Evolutionary conservation across 1,139 yeast genomes (phyloP).

Genomic region (Wickerhamomyces sp.): DNA sequence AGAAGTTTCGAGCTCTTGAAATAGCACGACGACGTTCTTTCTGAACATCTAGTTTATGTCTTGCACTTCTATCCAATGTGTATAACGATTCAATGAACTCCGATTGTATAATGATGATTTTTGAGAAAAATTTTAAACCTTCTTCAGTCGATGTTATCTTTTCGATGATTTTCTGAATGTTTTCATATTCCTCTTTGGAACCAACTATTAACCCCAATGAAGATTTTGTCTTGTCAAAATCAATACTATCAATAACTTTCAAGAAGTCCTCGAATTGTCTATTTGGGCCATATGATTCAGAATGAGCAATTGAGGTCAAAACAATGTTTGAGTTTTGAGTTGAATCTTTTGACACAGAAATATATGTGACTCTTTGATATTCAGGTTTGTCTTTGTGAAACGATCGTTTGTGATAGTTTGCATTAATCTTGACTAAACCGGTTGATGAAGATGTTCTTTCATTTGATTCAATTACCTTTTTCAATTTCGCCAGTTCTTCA

Average conservation of each 20-base stretch:
- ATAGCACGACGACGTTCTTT: slow-evolving; percentile 27
- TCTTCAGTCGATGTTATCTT: background rate
- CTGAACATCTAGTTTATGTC: slow-evolving; percentile 23
- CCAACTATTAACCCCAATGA: slow-evolving; percentile 19
- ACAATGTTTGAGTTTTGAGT: slow-evolving; percentile 13
- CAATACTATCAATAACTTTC: slow-evolving; percentile 8
- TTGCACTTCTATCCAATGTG: slow-evolving; percentile 13
- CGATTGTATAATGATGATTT: slow-evolving; percentile 18
- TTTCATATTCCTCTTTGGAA: slow-evolving; percentile 12
- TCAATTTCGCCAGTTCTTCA: no score
- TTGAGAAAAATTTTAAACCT: slow-evolving; percentile 10
- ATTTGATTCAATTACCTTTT: background rate
- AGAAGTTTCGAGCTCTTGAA: slow-evolving; percentile 30
- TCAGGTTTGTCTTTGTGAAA: slow-evolving; percentile 7
- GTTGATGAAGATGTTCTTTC: background rate
- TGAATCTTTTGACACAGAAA: slow-evolving; percentile 4
- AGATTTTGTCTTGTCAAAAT: slow-evolving; percentile 7
- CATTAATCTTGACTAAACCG: slow-evolving; percentile 3
- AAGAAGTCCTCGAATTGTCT: slow-evolving; percentile 13
- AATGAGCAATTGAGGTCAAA: slow-evolving; percentile 12
- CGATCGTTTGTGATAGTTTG: slow-evolving; percentile 4
- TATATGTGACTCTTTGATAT: slow-evolving; percentile 12
- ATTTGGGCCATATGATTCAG: slow-evolving; percentile 13
- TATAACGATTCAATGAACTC: slow-evolving; percentile 20
- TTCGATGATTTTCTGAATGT: slow-evolving; percentile 10